Conservation (phyloP, 768 basidiomycete genomes). For the Cyathus striatus region DNA sequence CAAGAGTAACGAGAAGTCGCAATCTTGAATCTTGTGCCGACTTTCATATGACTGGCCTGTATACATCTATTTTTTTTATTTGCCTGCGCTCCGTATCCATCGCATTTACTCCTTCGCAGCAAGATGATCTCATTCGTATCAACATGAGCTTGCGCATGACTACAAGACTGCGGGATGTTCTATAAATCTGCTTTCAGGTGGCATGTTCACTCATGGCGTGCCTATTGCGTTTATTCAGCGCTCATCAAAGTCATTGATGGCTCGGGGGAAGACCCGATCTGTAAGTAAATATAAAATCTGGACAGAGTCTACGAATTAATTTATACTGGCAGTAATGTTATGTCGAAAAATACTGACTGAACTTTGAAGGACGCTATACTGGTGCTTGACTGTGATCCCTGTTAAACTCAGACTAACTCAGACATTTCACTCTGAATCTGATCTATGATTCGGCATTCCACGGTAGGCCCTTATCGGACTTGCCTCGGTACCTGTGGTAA, state of each 20-base stretch:
- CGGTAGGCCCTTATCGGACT: conserved; percentile 11
- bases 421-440: background rate
- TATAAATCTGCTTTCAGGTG: background rate
- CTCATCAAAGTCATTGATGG: background rate
- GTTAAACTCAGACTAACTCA: too few species aligned
- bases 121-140: conserved; percentile 4
- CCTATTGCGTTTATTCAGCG: conserved; percentile 3
- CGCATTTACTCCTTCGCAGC: too few species aligned
- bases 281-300: too few species aligned
- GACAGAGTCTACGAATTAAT: too few species aligned
- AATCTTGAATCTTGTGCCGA: too few species aligned
- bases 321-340: too few species aligned
- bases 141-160: conserved; percentile 4
- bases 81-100: conserved; percentile 16
- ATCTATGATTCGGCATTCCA: conserved; percentile 1
- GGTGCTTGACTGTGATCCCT: too few species aligned
- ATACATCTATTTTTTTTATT: too few species aligned
- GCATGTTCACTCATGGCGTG: conserved; percentile 2
- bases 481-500: conserved; percentile 15
- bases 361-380: too few species aligned
- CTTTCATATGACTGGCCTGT: too few species aligned
- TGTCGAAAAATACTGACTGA: too few species aligned
- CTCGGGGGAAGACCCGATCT: background rate
- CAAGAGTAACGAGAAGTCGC: background rate
- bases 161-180: background rate